Base-by-base conservation (phyloP, 371 early-diverging fungal genomes). In the Zychaea mexicana region DNA sequence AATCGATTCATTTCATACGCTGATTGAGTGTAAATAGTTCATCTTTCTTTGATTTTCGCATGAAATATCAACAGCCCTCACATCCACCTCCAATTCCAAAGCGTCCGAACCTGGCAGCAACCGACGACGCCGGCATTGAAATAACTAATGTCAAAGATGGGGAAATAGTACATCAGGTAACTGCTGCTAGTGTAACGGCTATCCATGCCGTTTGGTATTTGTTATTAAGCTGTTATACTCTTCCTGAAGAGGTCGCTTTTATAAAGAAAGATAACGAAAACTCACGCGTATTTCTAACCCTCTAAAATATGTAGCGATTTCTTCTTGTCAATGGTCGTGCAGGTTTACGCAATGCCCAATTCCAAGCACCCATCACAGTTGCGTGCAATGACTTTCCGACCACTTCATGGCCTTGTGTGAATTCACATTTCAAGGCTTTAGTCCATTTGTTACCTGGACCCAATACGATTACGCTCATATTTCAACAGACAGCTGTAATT, bases 341-440 rank as follows among this genome's bases (percentile, higher is more conserved):
- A 4, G 78, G 82, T 13, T 53, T 59, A 24, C 66, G 67, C 7
- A 46, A 69, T 28, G 38, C 55, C 12, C 52, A 28, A 0, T 73
- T 72, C 52, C 80, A 85, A 39, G 61, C 62, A 5, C 71, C 69
- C 15, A 54, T 87, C 2, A 67, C 69, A 4, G 82, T 86, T 17
- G 19, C 62, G 10, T 77, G 73, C 47, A 76, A 81, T 52, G 74
- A 77, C 39, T 89, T 82, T 39, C 87, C 87, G 15, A 63, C 77
- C 10, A 74, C 79, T 15, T 47, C 56, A 1, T 89, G 85, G 74
- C 86, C 85, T 1, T 81, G 84, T 30, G 76, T 82, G 3, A 74
- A 86, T 57, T 84, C 85, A 7, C 76, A 82, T 61, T 90, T 90
- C 46, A 90, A 90, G 65, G 79, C 76, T 2, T 71, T 90, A 22